A percentile compares a stretch with the other conserved stretches of the same genome.
Evolutionary conservation across 2,329 filamentous ascomycete genomes (phyloP).

Genomic region (Harringtonia aguacate): DNA sequence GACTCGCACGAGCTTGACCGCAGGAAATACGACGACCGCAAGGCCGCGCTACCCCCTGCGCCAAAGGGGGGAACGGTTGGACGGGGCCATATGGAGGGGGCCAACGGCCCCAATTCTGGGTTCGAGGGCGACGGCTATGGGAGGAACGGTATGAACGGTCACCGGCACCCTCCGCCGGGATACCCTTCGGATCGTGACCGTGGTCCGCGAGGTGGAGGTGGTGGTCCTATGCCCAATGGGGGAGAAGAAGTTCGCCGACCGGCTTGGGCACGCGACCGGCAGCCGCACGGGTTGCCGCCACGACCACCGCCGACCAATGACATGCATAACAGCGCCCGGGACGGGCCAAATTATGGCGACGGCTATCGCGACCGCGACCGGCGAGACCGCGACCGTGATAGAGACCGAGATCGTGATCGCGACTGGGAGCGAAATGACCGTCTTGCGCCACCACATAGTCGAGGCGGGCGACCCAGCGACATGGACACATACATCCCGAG

Average conservation of each 20-base stretch:
- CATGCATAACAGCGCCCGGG: conserved; percentile 23
- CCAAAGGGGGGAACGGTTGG: conserved; percentile 88
- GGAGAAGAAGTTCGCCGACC: conserved; percentile 28
- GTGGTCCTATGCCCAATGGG: background rate
- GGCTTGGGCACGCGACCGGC: conserved; percentile 44
- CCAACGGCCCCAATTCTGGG: conserved; percentile 33
- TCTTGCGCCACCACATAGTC: conserved; percentile 13
- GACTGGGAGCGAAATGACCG: conserved; percentile 3
- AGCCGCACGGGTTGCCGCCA: conserved; percentile 30
- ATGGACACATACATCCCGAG: conserved; percentile 40
- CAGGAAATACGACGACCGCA: conserved; percentile 78
- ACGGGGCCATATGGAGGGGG: conserved; percentile 44
- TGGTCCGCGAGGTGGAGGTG: conserved; percentile 18
- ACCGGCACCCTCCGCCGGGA: conserved; percentile 13
- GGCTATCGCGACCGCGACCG: conserved; percentile 25
- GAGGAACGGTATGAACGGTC: conserved; percentile 36
- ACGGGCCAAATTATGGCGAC: conserved; percentile 28
- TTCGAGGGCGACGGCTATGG: conserved; percentile 42
- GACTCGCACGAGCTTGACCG: conserved; percentile 96
- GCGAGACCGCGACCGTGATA: conserved; percentile 21
- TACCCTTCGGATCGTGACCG: conserved; percentile 20
- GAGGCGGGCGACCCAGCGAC: conserved; percentile 9
- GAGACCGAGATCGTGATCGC: conserved; percentile 15
- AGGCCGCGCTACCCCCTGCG: conserved; percentile 74
- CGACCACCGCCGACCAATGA: conserved; percentile 37